Conservation (phyloP, 352 stramenopile genomes). For the Globisporangium rhizosaccharum region DNA sequence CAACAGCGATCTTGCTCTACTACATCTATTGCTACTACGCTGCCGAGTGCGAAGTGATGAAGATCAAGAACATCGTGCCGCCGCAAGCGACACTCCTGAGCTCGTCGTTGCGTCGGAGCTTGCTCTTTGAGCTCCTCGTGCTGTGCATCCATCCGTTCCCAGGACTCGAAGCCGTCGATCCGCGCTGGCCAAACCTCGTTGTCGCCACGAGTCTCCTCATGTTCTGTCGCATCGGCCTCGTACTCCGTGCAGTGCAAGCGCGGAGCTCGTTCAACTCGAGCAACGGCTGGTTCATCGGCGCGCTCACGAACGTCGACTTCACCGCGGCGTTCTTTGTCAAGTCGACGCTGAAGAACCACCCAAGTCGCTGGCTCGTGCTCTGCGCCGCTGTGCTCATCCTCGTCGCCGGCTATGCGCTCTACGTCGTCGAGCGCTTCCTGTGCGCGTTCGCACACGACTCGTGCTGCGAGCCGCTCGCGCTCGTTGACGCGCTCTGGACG, state of each 20-base stretch:
- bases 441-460: slow-evolving; percentile 50
- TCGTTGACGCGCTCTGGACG: slow-evolving; percentile 52
- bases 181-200: slow-evolving; percentile 51
- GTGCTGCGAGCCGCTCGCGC: slow-evolving; percentile 48
- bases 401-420: slow-evolving; percentile 54
- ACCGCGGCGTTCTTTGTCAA: slow-evolving; percentile 70
- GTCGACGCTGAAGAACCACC: slow-evolving; percentile 66
- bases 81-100: slow-evolving; percentile 56
- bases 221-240: slow-evolving; percentile 46
- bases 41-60: slow-evolving; percentile 67
- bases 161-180: slow-evolving; percentile 57
- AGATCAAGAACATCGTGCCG: slow-evolving; percentile 77
- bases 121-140: slow-evolving; percentile 47
- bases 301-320: slow-evolving; percentile 79
- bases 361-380: slow-evolving; percentile 36
- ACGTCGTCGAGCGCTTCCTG: slow-evolving; percentile 64
- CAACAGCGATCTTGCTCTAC: slow-evolving; percentile 58
- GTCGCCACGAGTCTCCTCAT: slow-evolving; percentile 58
- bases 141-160: slow-evolving; percentile 65
- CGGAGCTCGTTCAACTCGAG: slow-evolving; percentile 73
- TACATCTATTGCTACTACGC: slow-evolving; percentile 66
- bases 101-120: slow-evolving; percentile 38
- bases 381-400: slow-evolving; percentile 36
- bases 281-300: slow-evolving; percentile 77
- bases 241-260: slow-evolving; percentile 54